Base-by-base conservation (phyloP, 441 rosid genomes). In the Erodium texanum region DNA sequence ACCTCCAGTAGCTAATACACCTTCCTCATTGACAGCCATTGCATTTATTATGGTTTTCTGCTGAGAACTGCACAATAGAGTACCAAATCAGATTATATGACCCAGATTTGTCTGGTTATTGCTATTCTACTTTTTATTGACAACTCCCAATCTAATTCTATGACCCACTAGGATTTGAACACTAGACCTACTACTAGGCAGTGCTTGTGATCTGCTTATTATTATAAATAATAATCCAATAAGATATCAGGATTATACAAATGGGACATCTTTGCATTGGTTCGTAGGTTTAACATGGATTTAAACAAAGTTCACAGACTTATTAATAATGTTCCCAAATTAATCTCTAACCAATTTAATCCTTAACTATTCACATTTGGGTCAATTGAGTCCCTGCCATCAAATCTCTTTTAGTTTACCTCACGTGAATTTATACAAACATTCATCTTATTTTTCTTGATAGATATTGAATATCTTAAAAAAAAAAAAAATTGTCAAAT, bases 1-100 rank as follows among this genome's bases (percentile, higher is more conserved):
- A 94, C 99, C 99, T 89, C 99, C 99, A 6, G 99, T 92, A 68
- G 80, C 97, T 91, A 92, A 78, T 22, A 94, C 97, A 24, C 98
- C 99, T 32, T 94, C 99, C 75, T 94, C 92, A 63, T 88, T 92
- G 66, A 94, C 84, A 45, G 97, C 92, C 97, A 92, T 88, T 70
- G 99, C 79, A 64, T 94, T 92, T 5, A 94, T 88, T 78, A 94
- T 94, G 22, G 97, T 92, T 76, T 89, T 94, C 80, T 92, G 97
- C 82, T 89, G 97, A 20, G 97, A 89, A 70, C 97, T 90, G 86
- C 76, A 64, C 70, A 67, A 66, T 54, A 56, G 43, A 66, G 11
- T 38, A 73, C 66, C 63, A 67, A 36, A 18, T 16, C n/a, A 41
- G 24, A 54, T 66, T n/a, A 66, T 9, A 41, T 56, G 24, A 58